Evolutionary conservation across 345 rosid species (phyloP).

Genomic region (Aurinia saxatilis): DNA sequence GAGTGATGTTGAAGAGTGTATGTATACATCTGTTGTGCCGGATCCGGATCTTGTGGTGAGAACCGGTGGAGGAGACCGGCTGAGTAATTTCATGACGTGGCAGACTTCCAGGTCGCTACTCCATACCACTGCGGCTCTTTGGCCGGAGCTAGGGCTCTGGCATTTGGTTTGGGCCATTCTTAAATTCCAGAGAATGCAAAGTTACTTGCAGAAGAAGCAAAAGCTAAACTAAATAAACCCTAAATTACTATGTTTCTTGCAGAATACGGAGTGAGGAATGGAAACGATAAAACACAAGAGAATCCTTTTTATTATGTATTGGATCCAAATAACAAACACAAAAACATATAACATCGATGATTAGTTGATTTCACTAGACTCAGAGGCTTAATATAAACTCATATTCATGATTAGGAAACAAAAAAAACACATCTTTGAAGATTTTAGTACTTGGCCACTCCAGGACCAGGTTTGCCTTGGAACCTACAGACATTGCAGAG

Average conservation of each 20-base stretch:
- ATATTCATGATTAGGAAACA: background rate
- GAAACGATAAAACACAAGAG: background rate
- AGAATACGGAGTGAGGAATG: background rate
- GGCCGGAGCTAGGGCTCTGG: constrained; percentile 69
- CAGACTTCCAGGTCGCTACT: constrained; percentile 42
- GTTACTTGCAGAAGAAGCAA: constrained; percentile 45
- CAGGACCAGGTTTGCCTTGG: constrained; percentile 24
- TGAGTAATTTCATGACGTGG: constrained; percentile 60
- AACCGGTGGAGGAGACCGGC: constrained; percentile 63
- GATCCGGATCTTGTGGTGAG: constrained; percentile 64
- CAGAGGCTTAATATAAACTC: constrained; percentile 5
- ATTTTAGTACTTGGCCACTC: constrained; percentile 21
- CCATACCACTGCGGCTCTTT: constrained; percentile 41
- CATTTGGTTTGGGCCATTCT: constrained; percentile 56
- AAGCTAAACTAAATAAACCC: constrained; percentile 13
- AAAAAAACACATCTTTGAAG: background rate
- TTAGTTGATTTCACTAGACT: background rate
- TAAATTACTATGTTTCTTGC: constrained; percentile 1
- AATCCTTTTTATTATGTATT: constrained; percentile 3
- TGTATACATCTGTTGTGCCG: constrained; percentile 48
- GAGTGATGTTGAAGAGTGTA: constrained; percentile 40
- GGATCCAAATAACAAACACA: background rate
- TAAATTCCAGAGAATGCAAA: constrained; percentile 42
- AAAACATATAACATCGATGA: background rate
- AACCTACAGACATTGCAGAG: constrained; percentile 49